Base-by-base conservation (phyloP, 371 early-diverging fungal genomes). In the Haplosporangium sp. region DNA sequence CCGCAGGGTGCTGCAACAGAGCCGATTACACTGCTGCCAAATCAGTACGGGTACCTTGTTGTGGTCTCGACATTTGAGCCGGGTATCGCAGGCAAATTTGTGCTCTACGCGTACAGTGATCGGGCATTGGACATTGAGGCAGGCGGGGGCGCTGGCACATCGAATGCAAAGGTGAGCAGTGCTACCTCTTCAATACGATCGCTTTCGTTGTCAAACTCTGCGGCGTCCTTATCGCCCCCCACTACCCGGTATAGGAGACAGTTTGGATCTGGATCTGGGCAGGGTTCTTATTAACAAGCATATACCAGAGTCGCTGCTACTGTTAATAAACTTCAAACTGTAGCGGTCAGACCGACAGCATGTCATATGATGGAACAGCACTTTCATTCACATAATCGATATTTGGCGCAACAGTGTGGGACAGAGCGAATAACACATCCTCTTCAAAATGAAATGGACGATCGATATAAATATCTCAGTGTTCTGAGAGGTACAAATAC, bases 21-120 rank as follows among this genome's bases (percentile, higher is more conserved):
- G 23, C 38, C 66, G 0, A 69, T 46, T 9, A 73, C 80, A 1
- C 66, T 79, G 8, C n/a, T 73, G 18, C 73, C 73, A 4, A 79
- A 73, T 50, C 73, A 79, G 41, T 65, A 79, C 59, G 90, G 90
- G 5, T 90, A 90, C 58, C 80, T 89, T 13, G 83, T 88, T 45
- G 89, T 91, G 3, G 77, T 91, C 23, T 87, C 90, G 2, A 91
- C 91, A 1, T 84, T 86, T 64, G 85, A 90, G 37, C 83, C 86
- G 47, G 83, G 83, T 11, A 60, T 86, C 23, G 74, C 85, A 41
- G 87, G 89, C 0, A 85, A 85, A 55, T 90, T 86, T 63, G 81
- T 86, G 47, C 74, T 84, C 1, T 86, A 79, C 40, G 71, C 87
- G 0, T 90, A 87, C 59, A 90, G 87, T 50, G 91, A 90, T 82